phyloP scores from a whole-genome alignment of 345 rosid species.

The Populus alba region DNA sequence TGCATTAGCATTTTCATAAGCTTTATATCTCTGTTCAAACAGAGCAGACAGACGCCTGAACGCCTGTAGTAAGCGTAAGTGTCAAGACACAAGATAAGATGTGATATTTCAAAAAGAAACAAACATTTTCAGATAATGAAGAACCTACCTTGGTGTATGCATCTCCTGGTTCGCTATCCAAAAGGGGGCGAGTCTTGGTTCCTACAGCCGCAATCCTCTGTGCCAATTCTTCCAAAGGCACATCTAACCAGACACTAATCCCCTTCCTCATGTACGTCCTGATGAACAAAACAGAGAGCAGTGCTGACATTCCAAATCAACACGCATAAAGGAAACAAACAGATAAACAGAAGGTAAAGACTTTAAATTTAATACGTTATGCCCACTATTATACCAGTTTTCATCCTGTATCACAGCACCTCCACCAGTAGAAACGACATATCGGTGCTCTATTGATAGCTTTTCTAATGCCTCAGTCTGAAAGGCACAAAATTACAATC shows the following conservation, averaged over 20 bases:
- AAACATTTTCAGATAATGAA: not conserved
- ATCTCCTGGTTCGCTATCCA: constrained; percentile 73
- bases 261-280: constrained; percentile 87
- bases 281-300: constrained; percentile 9
- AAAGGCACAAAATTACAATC: constrained; percentile 20
- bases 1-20: constrained; percentile 74
- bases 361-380: not conserved
- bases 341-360: not conserved
- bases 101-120: not conserved
- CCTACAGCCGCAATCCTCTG: constrained; percentile 92
- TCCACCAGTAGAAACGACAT: constrained; percentile 96
- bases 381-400: constrained; percentile 57
- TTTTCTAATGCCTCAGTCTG: constrained; percentile 66
- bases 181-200: constrained; percentile 79
- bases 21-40: constrained; percentile 63
- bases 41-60: constrained; percentile 64
- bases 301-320: not conserved
- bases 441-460: constrained; percentile 53
- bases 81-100: not conserved
- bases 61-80: constrained; percentile 47
- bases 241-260: constrained; percentile 89
- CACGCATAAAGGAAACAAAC: not conserved
- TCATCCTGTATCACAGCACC: constrained; percentile 76
- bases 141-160: constrained; percentile 62
- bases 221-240: constrained; percentile 90